These are phyloP conservation scores for Mollisiaceae sp. DNA, from an alignment of 2,329 filamentous ascomycete species.

Conservation along the genomic window DNA sequence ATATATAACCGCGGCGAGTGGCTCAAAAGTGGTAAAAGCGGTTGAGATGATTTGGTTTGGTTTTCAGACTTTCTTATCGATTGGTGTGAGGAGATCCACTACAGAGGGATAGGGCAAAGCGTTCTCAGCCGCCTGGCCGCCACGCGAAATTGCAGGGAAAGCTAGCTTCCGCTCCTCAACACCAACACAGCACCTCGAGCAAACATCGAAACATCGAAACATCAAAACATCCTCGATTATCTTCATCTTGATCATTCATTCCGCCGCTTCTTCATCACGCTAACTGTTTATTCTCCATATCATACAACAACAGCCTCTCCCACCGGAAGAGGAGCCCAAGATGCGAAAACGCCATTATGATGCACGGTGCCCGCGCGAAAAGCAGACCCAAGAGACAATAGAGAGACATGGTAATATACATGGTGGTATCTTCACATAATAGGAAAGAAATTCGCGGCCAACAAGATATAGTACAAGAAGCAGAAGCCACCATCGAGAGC, in stretches of 20 bases:
- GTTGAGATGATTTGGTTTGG: background rate
- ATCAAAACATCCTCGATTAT: conserved; percentile 1
- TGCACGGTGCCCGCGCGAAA: conserved; percentile 23
- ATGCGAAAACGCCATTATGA: conserved; percentile 25
- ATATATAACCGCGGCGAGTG: background rate
- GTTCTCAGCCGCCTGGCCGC: conserved; percentile 2
- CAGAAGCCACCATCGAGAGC: conserved; percentile 16
- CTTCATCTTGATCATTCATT: conserved; percentile 19
- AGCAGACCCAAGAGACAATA: conserved; percentile 11
- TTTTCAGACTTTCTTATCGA: conserved; percentile 1
- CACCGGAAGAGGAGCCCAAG: conserved; percentile 17
- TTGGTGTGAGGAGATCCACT: background rate
- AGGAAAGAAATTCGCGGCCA: conserved; percentile 26
- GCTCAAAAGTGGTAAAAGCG: background rate
- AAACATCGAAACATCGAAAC: conserved; percentile 1
- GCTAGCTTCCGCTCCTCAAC: conserved; percentile 6
- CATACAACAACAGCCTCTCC: conserved; percentile 15
- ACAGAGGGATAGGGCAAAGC: background rate
- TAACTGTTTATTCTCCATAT: conserved; percentile 16
- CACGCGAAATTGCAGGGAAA: conserved; percentile 3
- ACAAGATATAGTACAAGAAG: conserved; percentile 34
- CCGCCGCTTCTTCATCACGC: conserved; percentile 7
- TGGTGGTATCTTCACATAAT: conserved; percentile 35
- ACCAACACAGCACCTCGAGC: background rate
- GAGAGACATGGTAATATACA: conserved; percentile 32